Conservation (phyloP, 2,329 filamentous ascomycete genomes). For the Colletotrichum sp. region DNA sequence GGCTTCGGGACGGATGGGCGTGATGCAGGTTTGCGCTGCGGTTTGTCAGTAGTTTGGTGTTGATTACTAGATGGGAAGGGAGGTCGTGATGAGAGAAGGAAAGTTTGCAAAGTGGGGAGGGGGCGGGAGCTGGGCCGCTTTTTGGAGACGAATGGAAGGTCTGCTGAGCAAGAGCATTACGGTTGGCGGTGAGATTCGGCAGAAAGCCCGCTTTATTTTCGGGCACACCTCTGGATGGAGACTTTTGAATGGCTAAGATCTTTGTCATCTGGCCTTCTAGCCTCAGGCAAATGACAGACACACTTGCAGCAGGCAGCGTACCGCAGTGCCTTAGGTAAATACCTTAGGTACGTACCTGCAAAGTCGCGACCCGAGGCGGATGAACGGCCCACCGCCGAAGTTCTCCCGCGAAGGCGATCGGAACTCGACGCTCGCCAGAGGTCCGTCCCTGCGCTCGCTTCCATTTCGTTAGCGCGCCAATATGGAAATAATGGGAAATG, state of each 20-base stretch:
- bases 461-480: not conserved
- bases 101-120: not conserved
- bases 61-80: not conserved
- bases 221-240: not conserved
- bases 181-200: not conserved
- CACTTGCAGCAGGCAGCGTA: not conserved
- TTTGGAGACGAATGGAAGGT: not conserved
- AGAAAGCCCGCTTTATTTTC: not conserved
- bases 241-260: not conserved
- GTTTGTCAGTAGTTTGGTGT: conserved; percentile 4
- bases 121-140: not conserved
- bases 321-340: no score
- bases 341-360: not conserved
- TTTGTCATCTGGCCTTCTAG: not conserved
- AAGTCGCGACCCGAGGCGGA: not conserved
- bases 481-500: conserved; percentile 16
- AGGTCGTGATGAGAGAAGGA: not conserved
- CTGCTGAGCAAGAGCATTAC: not conserved
- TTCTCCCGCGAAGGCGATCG: not conserved
- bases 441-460: not conserved
- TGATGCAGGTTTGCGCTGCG: conserved; percentile 5
- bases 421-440: not conserved
- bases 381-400: not conserved
- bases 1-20: not conserved
- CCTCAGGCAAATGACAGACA: not conserved